Conservation (phyloP, 73 alveolate genomes). For the Tetrahymena elliotti region DNA sequence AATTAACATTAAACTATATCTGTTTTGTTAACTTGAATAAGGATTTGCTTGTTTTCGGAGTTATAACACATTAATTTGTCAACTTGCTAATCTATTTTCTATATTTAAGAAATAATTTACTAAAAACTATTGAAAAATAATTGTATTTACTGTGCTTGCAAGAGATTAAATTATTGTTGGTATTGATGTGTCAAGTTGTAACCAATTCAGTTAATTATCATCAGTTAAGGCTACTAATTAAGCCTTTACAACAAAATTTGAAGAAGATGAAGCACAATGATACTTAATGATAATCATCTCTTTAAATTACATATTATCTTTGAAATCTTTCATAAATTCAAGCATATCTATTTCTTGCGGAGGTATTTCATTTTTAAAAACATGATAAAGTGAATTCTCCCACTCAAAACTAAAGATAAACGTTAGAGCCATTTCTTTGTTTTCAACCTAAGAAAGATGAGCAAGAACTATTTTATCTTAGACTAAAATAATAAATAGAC, state of each 20-base stretch:
- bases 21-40: neutral
- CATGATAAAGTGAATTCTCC: neutral
- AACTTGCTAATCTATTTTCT: neutral
- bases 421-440: neutral
- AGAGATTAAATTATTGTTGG: neutral
- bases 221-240: neutral
- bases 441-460: neutral
- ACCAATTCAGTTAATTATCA: neutral
- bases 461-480: neutral
- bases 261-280: neutral
- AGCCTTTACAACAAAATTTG: neutral
- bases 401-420: neutral
- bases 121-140: neutral
- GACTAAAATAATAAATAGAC: neutral
- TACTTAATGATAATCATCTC: neutral
- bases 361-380: neutral
- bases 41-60: neutral
- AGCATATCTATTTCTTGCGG: neutral
- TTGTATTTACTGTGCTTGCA: neutral
- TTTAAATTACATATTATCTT: neutral
- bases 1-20: neutral
- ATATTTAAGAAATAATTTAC: neutral
- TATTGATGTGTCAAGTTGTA: neutral
- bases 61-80: neutral
- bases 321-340: neutral